Percentiles rank a stretch among this genome's conserved stretches.
These are phyloP conservation scores for Clarireedia monteithiana DNA, from an alignment of 2,329 filamentous ascomycete species.

Conservation along the genomic window DNA sequence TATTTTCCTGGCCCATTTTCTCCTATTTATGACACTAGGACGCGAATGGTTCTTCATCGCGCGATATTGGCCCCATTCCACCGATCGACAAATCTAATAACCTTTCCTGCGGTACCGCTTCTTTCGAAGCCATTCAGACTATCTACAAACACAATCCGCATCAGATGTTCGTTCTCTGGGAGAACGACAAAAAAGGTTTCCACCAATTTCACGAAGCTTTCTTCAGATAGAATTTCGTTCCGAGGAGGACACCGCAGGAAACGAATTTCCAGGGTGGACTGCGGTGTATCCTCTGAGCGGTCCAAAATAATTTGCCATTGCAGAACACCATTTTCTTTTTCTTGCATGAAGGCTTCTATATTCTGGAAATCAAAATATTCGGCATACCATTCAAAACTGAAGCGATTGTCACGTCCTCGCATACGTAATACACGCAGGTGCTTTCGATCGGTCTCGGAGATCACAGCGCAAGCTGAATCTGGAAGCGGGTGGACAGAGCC, in stretches of 20 bases:
- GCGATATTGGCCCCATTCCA: not conserved
- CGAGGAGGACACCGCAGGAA: not conserved
- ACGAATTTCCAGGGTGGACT: not conserved
- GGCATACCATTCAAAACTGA: slow-evolving; percentile 1
- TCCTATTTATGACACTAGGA: not conserved
- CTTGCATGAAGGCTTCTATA: not conserved
- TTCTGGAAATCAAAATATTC: not conserved
- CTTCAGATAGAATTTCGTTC: not conserved
- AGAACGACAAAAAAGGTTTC: not conserved
- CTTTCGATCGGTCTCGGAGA: not conserved
- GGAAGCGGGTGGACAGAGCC: not conserved
- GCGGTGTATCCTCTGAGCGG: not conserved
- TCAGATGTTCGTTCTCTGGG: not conserved
- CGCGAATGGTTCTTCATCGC: not conserved
- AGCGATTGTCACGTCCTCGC: not conserved
- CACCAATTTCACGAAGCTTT: not conserved
- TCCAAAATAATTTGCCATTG: slow-evolving; percentile 1
- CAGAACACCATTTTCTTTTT: not conserved
- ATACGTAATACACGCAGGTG: not conserved
- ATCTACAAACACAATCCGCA: not conserved
- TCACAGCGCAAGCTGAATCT: not conserved
- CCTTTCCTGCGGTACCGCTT: not conserved
- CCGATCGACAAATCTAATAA: not conserved
- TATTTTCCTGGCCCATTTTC: not conserved
- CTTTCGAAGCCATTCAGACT: not conserved